Base-by-base conservation (phyloP, 2,329 filamentous ascomycete genomes). In the Trichophyton simii region DNA sequence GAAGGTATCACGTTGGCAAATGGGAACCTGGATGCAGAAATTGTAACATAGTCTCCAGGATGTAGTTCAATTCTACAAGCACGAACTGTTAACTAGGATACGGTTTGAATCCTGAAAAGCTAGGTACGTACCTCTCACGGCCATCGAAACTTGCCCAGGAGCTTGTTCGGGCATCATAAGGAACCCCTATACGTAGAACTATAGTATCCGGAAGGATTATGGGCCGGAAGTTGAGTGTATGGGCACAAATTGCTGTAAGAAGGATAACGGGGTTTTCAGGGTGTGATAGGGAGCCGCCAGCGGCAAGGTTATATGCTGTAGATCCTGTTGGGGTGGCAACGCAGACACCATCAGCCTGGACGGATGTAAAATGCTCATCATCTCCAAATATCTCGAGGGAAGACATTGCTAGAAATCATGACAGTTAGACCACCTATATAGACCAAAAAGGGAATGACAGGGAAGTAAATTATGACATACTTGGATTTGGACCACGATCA, bases 131-230 rank as follows among this genome's bases (percentile, higher is more conserved):
- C 76, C 91, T 84, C 78, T 96, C 90, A 64, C 91, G 83, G 1
- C 94, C 94, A 73, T 99, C 94, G 72, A 99, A 99, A 73, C 90
- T 95, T n/a, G 91, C 94, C 92, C 94, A 99, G 46, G 88, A 91
- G 67, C 85, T 87, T 3, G 90, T 91, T 58, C 94, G 81, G 7
- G 91, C 89, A 73, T 95, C 87, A 72, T 96, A 97, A 0, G 94
- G 94, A n/a, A 97, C 91, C 9, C 92, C 94, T 18, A 96, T 82
- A 42, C 94, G 85, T 63, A 99, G 79, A 0, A 97, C 92, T 64
- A 97, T 95, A 0, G 92, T 96, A 75, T 99, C 94, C 0, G 94
- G 94, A 89, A 99, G 79, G 3, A 97, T 91, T 0, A 99, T 79
- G 0, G 94, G 94, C 1, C 94, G 83, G 76, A 99, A 99, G 64